Evolutionary conservation across 2,329 filamentous ascomycete genomes (phyloP), one percentile per base, ranked within the genome.

Genomic region (Fusarium miscanthi): DNA sequence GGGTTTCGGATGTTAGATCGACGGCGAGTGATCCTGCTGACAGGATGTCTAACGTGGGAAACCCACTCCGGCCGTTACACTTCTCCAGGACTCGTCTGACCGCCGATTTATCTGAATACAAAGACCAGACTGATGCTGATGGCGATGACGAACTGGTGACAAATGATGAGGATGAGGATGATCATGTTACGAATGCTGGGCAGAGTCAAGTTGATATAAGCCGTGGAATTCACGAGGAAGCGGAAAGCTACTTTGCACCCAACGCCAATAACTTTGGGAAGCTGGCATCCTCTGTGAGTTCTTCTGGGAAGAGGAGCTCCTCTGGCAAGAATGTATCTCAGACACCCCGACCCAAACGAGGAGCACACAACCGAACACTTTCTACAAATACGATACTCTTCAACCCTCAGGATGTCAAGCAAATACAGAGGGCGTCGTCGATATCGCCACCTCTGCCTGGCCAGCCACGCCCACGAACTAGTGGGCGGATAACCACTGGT

Each of bases 101-200:
- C 8, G 69, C 74, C 35, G 70, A 81, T 43, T 68, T 75, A 27
- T 72, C 84, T 80, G 77, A 84, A 30, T 83, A 85, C 56, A 87
- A 87, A 72, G 87, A 88, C 48, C 90, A 94, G 64, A 94, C 93
- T 0, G 94, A 96, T 77, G 93, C 91, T 11, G 94, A 97, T 78
- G 94, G 94, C 2, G 95, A 98, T 76, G 95, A 97, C 76, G 95
- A 98, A 80, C 85, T 95, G n/a, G 88, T 93, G 17, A 95, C 93
- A 7, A 93, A 94, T 62, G 93, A 94, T 62, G 92, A 95, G 63
- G 90, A 91, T 37, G 88, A 91, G 45, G 88, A 89, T 61, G 86
- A 90, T 54, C 84, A 86, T 21, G 81, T 78, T 19, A 84, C 84
- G 73, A 83, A 87, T 73, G 79, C 78, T n/a, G 79, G 77, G 23